These are phyloP conservation scores for Mycocentrospora acerina DNA, from an alignment of 2,329 filamentous ascomycete species.

Conservation along the genomic window DNA sequence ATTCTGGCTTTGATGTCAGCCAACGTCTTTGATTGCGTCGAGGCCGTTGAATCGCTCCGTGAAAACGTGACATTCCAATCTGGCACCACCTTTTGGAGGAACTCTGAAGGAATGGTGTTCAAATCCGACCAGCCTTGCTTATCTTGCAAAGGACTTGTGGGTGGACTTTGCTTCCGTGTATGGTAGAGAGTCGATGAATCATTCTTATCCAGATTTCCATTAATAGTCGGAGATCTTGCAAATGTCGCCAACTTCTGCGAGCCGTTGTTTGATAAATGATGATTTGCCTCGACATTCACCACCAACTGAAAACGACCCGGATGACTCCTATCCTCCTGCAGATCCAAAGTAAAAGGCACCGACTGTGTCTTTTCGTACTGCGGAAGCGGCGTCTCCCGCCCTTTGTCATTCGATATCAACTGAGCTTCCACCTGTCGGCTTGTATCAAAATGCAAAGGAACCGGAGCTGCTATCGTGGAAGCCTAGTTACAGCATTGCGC, in stretches of 20 bases:
- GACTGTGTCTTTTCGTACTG: conserved; percentile 30
- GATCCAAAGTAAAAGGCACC: conserved; percentile 26
- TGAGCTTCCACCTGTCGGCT: background rate
- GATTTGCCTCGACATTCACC: conserved; percentile 27
- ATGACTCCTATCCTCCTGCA: conserved; percentile 32
- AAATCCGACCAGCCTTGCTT: conserved; percentile 32
- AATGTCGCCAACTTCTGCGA: conserved; percentile 7
- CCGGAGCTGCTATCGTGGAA: conserved; percentile 24
- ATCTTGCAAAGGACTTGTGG: conserved; percentile 25
- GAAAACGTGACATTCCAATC: conserved; percentile 33
- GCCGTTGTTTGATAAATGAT: conserved; percentile 6
- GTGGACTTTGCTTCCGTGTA: conserved; percentile 25
- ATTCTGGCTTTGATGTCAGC: conserved; percentile 35
- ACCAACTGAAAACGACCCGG: conserved; percentile 36
- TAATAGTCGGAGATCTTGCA: conserved; percentile 9
- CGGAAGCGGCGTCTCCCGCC: conserved; percentile 28
- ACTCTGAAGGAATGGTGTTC: conserved; percentile 29
- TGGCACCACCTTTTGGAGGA: conserved; percentile 32
- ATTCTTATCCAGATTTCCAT: too few species aligned
- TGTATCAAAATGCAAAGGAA: conserved; percentile 13
- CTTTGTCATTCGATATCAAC: background rate
- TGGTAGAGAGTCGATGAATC: conserved; percentile 19
- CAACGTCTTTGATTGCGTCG: conserved; percentile 26
- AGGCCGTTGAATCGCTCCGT: conserved; percentile 27
- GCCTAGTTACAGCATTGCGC: conserved; percentile 14